Evolutionary conservation across 192 early-diverging fungal genomes (phyloP).

Genomic region (Coemansia sp.): DNA sequence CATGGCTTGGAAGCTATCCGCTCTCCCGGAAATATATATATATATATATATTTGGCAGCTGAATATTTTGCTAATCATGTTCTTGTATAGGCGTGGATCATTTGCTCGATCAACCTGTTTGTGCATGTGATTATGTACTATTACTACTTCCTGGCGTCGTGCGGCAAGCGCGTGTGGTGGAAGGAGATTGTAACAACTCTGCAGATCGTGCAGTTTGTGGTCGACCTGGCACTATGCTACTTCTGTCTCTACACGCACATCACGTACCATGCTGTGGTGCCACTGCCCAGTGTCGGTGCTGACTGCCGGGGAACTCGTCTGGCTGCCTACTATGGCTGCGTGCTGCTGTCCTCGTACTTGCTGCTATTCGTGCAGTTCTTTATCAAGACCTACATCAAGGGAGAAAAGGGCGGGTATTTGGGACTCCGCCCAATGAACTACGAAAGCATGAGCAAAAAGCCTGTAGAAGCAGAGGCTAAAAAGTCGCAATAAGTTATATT

Average conservation of each 20-base stretch:
- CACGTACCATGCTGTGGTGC: conserved; percentile 61
- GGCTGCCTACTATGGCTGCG: conserved; percentile 78
- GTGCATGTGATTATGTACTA: conserved; percentile 95
- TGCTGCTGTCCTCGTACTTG: conserved; percentile 76
- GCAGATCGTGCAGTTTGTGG: conserved; percentile 89
- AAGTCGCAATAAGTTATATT: conserved; percentile 21
- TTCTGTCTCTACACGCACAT: conserved; percentile 83
- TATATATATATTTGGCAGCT: no score
- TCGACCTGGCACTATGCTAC: conserved; percentile 82
- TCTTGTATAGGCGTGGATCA: conserved; percentile 48
- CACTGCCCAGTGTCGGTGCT: conserved; percentile 62
- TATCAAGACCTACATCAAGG: conserved; percentile 71
- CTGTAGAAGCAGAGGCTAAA: conserved; percentile 12
- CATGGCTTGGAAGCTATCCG: no score
- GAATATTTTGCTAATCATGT: background rate
- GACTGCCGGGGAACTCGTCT: conserved; percentile 73
- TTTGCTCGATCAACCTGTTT: conserved; percentile 72
- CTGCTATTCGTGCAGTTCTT: conserved; percentile 89
- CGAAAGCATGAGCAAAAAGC: conserved; percentile 24
- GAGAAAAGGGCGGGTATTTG: conserved; percentile 45
- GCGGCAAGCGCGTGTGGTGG: conserved; percentile 84
- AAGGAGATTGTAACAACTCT: conserved; percentile 90
- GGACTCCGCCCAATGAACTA: conserved; percentile 55
- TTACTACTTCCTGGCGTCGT: conserved; percentile 82
- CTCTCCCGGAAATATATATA: no score